phyloP scores from a whole-genome alignment of 495 filamentous ascomycete genomes.

The Friedmanniomyces simplex region DNA sequence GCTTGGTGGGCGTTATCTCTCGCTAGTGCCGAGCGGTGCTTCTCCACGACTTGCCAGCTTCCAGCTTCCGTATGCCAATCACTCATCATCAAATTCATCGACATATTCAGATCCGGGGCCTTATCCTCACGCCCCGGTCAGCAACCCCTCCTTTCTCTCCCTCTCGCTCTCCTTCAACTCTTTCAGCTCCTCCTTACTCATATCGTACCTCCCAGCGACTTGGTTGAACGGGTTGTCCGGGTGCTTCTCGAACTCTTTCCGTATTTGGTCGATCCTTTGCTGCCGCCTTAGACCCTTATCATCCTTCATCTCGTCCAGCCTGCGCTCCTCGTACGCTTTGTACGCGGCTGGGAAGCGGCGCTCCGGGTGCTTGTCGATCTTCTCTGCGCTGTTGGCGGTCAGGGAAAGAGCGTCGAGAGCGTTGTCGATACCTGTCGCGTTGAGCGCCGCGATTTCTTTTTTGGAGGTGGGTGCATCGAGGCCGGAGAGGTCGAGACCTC shows the following conservation, averaged over 20 bases:
- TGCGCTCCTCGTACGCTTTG: constrained; percentile 72
- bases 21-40: too few species aligned
- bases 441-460: constrained; percentile 46
- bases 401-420: constrained; percentile 73
- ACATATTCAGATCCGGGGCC: background rate
- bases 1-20: too few species aligned
- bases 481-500: constrained; percentile 56
- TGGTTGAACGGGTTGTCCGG: constrained; percentile 93
- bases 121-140: constrained; percentile 32
- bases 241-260: constrained; percentile 85
- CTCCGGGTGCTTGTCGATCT: constrained; percentile 81
- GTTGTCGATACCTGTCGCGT: constrained; percentile 80
- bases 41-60: too few species aligned
- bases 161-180: constrained; percentile 56
- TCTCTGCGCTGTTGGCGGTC: constrained; percentile 43
- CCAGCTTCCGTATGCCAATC: too few species aligned
- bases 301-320: constrained; percentile 70
- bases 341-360: constrained; percentile 79
- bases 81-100: too few species aligned
- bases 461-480: constrained; percentile 32
- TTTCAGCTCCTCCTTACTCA: constrained; percentile 65
- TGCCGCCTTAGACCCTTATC: constrained; percentile 71
- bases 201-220: constrained; percentile 59
- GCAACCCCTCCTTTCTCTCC: constrained; percentile 60
- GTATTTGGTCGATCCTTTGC: constrained; percentile 67